Evolutionary conservation across 2,329 filamentous ascomycete species (phyloP).

Genomic region (Paracorniculantispora psalliotae): DNA sequence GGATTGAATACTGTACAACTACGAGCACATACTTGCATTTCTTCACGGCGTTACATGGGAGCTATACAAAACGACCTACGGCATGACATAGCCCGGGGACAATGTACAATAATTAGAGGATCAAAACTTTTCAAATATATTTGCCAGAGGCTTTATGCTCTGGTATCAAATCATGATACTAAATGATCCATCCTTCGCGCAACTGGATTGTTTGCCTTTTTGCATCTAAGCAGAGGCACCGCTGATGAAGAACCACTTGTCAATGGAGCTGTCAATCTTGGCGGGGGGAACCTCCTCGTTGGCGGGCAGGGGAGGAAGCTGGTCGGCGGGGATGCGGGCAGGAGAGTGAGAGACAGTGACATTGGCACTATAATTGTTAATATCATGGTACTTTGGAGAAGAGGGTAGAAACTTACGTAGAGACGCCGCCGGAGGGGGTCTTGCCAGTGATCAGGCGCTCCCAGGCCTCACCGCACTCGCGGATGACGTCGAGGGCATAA

Average conservation of each 20-base stretch:
- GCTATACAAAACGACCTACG: background rate
- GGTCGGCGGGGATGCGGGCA: constrained; percentile 62
- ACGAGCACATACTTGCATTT: constrained; percentile 26
- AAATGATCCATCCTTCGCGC: background rate
- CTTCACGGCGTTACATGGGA: constrained; percentile 26
- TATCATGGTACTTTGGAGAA: constrained; percentile 12
- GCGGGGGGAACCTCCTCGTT: constrained; percentile 77
- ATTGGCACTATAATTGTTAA: constrained; percentile 63
- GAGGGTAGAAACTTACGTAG: constrained; percentile 59
- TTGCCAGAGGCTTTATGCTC: background rate
- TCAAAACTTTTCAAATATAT: constrained; percentile 11
- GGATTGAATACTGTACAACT: constrained; percentile 31
- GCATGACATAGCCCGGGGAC: background rate
- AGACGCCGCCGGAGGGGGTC: constrained; percentile 70
- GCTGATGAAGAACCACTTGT: constrained; percentile 99
- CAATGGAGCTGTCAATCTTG: constrained; percentile 91
- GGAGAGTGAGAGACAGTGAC: constrained; percentile 67
- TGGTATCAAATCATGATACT: background rate
- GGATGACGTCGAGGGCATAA: constrained; percentile 92
- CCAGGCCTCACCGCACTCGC: constrained; percentile 96
- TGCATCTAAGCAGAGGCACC: constrained; percentile 72
- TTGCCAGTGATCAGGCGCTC: constrained; percentile 93
- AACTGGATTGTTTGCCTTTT: background rate
- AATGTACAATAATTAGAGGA: constrained; percentile 7
- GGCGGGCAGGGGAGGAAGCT: constrained; percentile 71